Evolutionary conservation across 2,329 filamentous ascomycete genomes (phyloP).

Genomic region (Diaporthe eres): DNA sequence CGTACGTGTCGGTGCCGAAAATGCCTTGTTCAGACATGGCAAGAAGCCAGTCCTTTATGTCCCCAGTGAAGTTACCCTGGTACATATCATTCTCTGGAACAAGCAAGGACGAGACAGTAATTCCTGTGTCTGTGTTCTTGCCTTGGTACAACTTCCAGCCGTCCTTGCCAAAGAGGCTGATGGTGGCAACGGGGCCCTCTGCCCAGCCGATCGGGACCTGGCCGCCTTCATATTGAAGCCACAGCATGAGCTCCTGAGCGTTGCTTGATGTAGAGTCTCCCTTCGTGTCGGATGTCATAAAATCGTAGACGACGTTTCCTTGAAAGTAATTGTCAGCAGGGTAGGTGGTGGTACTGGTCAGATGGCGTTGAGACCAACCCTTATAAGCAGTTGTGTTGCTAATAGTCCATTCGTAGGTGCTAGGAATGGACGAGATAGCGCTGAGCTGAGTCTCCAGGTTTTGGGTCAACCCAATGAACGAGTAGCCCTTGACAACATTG

Average conservation of each 20-base stretch:
- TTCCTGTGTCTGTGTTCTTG: slow-evolving; percentile 57
- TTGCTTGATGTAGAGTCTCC: slow-evolving; percentile 56
- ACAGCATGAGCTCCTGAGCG: slow-evolving; percentile 60
- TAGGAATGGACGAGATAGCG: slow-evolving; percentile 56
- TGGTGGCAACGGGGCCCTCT: slow-evolving; percentile 52
- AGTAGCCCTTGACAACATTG: slow-evolving; percentile 59
- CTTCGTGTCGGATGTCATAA: slow-evolving; percentile 59
- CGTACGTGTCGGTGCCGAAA: slow-evolving; percentile 54
- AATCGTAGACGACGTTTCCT: slow-evolving; percentile 60
- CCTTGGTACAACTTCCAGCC: slow-evolving; percentile 59
- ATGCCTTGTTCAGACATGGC: slow-evolving; percentile 54
- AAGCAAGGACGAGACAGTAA: slow-evolving; percentile 57
- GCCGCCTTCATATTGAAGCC: slow-evolving; percentile 59
- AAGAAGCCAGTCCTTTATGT: slow-evolving; percentile 58
- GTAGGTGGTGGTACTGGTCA: no score
- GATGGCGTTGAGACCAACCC: slow-evolving; percentile 34
- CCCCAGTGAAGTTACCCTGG: slow-evolving; percentile 53
- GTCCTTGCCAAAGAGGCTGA: slow-evolving; percentile 53
- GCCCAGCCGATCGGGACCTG: slow-evolving; percentile 60
- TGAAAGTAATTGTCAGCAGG: neutral
- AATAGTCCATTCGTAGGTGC: slow-evolving; percentile 56
- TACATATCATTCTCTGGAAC: slow-evolving; percentile 53
- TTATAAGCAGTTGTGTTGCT: slow-evolving; percentile 58
- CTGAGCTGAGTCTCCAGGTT: slow-evolving; percentile 56
- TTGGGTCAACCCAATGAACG: slow-evolving; percentile 59